Base-by-base conservation (phyloP, 106 monocot species). In the Allium sativum region DNA sequence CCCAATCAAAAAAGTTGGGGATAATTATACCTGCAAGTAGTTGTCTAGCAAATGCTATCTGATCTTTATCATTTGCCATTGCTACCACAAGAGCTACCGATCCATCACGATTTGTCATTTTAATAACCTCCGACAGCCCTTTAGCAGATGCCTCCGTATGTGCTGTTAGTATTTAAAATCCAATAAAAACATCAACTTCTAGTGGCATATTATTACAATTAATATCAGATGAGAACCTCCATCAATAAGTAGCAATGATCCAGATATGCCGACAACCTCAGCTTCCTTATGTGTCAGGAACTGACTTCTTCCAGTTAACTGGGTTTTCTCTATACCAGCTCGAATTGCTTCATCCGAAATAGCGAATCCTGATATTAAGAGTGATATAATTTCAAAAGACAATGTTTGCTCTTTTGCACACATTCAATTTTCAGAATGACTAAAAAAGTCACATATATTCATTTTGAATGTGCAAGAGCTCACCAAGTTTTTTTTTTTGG, bases 1-100 rank as follows among this genome's bases (percentile, higher is more conserved):
- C 31, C 5, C 31, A 5, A 5, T 31, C 31, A 18, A 9, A 21
- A 21, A 62, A 62, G 45, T 62, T 21, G 13, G 47, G 18, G 15
- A 45, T 43, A 9, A 55, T 31, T 31, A 21, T 58, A 92, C 92
- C 98, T 73, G 85, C 79, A 51, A 98, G 82, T 70, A 98, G 80
- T 70, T 92, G 78, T 48, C 50, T 85, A 61, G 88, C 79, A 79
- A 98, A 98, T 59, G 80, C 79, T 62, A 82, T 12, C 53, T 98
- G 98, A 65, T 92, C 88, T 67, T 98, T 98, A 63, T 98, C 98
- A 56, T 19, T 87, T 31, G 92, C 98, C 98, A 98, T 98, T 78
- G 88, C 92, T 47, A 98, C 81, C 45, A 98, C 80, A 58, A 92
- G 65, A 62, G 92, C 98, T 51, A 82, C 56, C 18, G 56, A 57